A percentile compares a stretch with the other conserved stretches of the same genome.
Conservation (phyloP, 2,329 filamentous ascomycete genomes). For the Fusarium verrucosum region DNA sequence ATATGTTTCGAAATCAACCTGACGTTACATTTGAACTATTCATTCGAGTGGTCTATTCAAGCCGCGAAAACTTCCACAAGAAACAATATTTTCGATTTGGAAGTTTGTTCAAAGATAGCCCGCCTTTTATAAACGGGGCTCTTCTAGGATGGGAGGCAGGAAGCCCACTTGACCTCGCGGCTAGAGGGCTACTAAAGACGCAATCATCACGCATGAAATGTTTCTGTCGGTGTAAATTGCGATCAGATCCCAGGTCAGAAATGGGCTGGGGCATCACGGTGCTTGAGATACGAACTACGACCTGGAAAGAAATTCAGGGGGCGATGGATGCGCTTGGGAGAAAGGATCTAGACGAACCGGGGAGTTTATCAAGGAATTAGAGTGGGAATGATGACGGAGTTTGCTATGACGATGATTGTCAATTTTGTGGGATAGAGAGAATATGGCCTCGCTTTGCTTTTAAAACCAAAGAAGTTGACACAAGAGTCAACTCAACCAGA, state of each 20-base stretch:
- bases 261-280: conserved; percentile 42
- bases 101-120: conserved; percentile 68
- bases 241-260: conserved; percentile 28
- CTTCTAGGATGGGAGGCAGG: conserved; percentile 44
- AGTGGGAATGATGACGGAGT: neutral
- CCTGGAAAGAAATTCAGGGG: conserved; percentile 45
- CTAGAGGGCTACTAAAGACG: conserved; percentile 37
- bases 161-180: conserved; percentile 39
- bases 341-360: conserved; percentile 42
- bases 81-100: conserved; percentile 72
- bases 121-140: conserved; percentile 57
- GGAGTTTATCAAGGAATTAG: neutral
- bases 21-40: conserved; percentile 68
- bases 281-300: conserved; percentile 40
- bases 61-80: conserved; percentile 57
- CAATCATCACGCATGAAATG: conserved; percentile 42
- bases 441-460: neutral
- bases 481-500: neutral
- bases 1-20: conserved; percentile 47
- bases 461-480: neutral
- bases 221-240: conserved; percentile 47
- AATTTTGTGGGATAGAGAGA: neutral
- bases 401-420: neutral
- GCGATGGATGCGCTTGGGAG: conserved; percentile 42
- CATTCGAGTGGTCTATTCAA: conserved; percentile 66